Percentiles rank a stretch among this genome's conserved stretches.
These are phyloP conservation scores for Madurella mycetomatis DNA, from an alignment of 2,329 filamentous ascomycete genomes.

Conservation along the genomic window DNA sequence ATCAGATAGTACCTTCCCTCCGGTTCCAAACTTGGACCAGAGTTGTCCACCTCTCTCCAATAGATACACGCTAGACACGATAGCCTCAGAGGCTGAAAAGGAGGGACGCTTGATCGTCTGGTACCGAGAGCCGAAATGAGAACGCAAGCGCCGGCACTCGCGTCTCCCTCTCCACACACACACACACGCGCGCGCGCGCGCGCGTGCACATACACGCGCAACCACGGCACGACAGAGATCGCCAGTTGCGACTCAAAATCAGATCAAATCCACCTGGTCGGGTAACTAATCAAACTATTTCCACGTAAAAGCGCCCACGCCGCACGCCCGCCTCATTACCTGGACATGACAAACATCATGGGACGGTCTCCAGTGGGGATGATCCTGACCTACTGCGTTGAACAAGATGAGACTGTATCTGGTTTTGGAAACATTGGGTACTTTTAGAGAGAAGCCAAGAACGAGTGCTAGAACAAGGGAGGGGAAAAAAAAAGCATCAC, in stretches of 20 bases:
- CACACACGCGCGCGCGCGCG: not conserved
- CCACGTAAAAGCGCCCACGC: too few relatives aligned
- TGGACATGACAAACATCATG: too few relatives aligned
- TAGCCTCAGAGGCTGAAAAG: too few relatives aligned
- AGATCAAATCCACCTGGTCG: slow-evolving; percentile 4
- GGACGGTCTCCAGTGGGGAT: too few relatives aligned
- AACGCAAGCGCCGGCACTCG: slow-evolving; percentile 8
- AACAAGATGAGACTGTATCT: not conserved
- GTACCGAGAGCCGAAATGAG: slow-evolving; percentile 4
- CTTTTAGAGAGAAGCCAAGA: too few relatives aligned
- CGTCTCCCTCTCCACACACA: not conserved
- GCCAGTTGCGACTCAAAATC: not conserved
- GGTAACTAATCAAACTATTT: not conserved
- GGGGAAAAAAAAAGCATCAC: too few relatives aligned
- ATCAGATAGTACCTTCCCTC: not conserved
- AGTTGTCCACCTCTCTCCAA: not conserved
- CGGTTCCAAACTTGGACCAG: slow-evolving; percentile 6
- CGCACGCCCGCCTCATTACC: too few relatives aligned
- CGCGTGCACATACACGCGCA: slow-evolving; percentile 1
- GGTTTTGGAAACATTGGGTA: not conserved
- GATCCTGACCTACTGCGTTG: too few relatives aligned
- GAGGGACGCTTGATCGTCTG: not conserved
- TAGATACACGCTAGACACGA: too few relatives aligned
- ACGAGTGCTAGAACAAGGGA: too few relatives aligned
- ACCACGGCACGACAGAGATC: not conserved